Conservation (phyloP, 108 stramenopile species). For the Discostella stelligeroides region DNA sequence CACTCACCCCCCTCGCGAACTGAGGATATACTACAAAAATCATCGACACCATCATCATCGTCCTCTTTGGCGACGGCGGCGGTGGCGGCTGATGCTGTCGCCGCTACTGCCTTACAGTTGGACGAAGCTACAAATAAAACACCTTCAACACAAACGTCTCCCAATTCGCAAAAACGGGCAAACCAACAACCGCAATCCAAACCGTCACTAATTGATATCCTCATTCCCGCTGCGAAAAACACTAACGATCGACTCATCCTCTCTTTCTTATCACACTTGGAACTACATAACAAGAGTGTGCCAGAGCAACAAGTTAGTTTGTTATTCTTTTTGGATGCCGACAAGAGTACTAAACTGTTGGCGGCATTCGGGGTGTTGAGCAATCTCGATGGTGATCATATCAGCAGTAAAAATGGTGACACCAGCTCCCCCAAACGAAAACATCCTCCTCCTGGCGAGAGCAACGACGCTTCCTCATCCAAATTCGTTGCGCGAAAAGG, state of each 20-base stretch:
- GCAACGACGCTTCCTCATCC: slow-evolving; percentile 30
- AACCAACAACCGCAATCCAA: slow-evolving; percentile 25
- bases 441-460: neutral
- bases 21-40: neutral
- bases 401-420: too few relatives aligned
- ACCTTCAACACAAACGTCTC: neutral
- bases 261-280: slow-evolving; percentile 52
- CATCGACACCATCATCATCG: neutral
- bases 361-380: slow-evolving; percentile 59
- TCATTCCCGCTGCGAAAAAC: slow-evolving; percentile 53
- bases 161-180: slow-evolving; percentile 1
- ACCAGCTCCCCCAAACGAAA: too few relatives aligned
- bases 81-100: too few relatives aligned
- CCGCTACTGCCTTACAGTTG: neutral
- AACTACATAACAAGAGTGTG: slow-evolving; percentile 24
- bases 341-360: slow-evolving; percentile 63
- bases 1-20: slow-evolving; percentile 16
- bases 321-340: slow-evolving; percentile 67
- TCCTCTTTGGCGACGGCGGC: neutral
- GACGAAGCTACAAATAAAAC: neutral
- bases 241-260: slow-evolving; percentile 49
- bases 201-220: slow-evolving; percentile 45
- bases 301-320: slow-evolving; percentile 57
- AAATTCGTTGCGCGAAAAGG: slow-evolving; percentile 40
- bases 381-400: too few relatives aligned